These are phyloP conservation scores for Brassica balearica DNA, from an alignment of 441 rosid genomes.

Conservation along the genomic window DNA sequence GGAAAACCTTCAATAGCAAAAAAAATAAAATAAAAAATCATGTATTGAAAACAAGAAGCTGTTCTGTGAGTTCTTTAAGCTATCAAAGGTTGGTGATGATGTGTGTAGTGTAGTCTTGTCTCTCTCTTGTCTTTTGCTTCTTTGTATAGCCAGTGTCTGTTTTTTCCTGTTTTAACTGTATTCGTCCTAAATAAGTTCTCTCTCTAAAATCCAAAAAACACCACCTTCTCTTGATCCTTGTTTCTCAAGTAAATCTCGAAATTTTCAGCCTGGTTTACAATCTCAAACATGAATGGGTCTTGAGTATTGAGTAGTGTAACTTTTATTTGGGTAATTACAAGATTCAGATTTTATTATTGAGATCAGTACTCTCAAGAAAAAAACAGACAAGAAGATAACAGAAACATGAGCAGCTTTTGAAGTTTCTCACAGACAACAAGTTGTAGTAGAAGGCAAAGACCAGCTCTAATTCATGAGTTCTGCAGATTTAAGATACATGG, in stretches of 20 bases:
- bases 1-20: background rate
- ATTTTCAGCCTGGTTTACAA: no score
- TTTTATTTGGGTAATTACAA: slow-evolving; percentile 15
- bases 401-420: background rate
- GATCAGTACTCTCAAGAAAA: slow-evolving; percentile 2
- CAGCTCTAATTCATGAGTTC: slow-evolving; percentile 21
- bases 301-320: background rate
- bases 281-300: slow-evolving; percentile 11
- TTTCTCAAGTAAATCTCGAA: no score
- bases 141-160: slow-evolving; percentile 35
- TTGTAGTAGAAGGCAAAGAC: slow-evolving; percentile 22
- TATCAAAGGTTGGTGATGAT: slow-evolving; percentile 1
- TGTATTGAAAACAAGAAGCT: background rate
- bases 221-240: slow-evolving; percentile 1
- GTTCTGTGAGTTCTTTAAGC: slow-evolving; percentile 29
- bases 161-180: background rate
- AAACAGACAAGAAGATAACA: background rate
- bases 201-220: no score
- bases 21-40: background rate
- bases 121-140: slow-evolving; percentile 13
- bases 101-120: slow-evolving; percentile 21
- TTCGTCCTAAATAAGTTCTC: slow-evolving; percentile 4
- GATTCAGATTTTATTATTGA: slow-evolving; percentile 15
- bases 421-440: slow-evolving; percentile 11
- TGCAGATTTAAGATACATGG: slow-evolving; percentile 57